Percentiles rank a stretch among this genome's conserved stretches.
Conservation (phyloP, 2,329 filamentous ascomycete genomes). For the Fusarium decemcellulare region DNA sequence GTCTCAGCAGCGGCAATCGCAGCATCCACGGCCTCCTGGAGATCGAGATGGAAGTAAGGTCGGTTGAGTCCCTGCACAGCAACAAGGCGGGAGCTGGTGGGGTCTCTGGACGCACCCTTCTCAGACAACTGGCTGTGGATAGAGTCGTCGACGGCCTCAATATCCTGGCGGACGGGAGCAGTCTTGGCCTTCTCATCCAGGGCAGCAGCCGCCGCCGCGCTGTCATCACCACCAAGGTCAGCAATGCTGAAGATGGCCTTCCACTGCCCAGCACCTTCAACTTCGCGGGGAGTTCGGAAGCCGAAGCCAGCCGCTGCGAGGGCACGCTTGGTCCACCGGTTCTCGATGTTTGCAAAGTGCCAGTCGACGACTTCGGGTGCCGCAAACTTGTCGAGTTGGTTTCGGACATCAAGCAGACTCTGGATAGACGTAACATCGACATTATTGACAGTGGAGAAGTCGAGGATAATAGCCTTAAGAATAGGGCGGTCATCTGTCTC, state of each 20-base stretch:
- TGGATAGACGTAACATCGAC: conserved; percentile 70
- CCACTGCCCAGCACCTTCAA: conserved; percentile 50
- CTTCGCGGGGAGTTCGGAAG: conserved; percentile 51
- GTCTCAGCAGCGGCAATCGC: conserved; percentile 55
- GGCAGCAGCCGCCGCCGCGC: conserved; percentile 69
- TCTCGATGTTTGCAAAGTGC: conserved; percentile 67
- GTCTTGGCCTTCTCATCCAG: conserved; percentile 69
- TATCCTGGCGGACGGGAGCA: conserved; percentile 42
- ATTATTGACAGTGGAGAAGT: conserved; percentile 69
- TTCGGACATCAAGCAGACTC: conserved; percentile 67
- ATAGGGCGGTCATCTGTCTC: conserved; percentile 60
- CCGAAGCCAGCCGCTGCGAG: conserved; percentile 69
- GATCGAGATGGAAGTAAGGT: conserved; percentile 67
- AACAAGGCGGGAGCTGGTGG: conserved; percentile 50
- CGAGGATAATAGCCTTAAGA: conserved; percentile 69
- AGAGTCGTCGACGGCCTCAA: conserved; percentile 46
- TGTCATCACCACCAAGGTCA: conserved; percentile 81
- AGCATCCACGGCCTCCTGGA: conserved; percentile 64
- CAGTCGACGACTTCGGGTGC: conserved; percentile 61
- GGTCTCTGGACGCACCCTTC: conserved; percentile 47
- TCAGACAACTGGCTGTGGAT: conserved; percentile 43
- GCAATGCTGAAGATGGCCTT: conserved; percentile 95
- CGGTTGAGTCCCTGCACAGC: conserved; percentile 63
- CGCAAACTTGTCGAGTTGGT: conserved; percentile 67
- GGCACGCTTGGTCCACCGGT: conserved; percentile 70